Conservation (phyloP, 495 filamentous ascomycete species). For the Cercophora samala region DNA sequence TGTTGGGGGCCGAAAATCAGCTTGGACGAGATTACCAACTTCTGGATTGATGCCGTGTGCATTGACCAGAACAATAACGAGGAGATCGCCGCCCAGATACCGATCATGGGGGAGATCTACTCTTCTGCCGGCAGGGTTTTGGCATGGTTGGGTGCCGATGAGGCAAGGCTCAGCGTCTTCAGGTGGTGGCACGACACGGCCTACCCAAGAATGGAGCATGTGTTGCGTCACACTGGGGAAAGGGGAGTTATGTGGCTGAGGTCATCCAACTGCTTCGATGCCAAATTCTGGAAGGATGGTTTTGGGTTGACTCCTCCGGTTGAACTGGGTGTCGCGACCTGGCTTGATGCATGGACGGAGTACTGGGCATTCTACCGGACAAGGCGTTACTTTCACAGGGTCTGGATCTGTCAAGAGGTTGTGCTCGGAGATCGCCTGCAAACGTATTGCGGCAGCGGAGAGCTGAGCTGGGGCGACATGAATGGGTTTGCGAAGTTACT, state of each 20-base stretch:
- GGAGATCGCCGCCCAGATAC: conserved; percentile 28
- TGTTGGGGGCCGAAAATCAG: not conserved
- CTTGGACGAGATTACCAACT: conserved; percentile 4
- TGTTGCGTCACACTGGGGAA: not conserved
- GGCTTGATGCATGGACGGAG: conserved; percentile 13
- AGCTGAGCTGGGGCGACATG: conserved; percentile 13
- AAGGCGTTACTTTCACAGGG: conserved; percentile 18
- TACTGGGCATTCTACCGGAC: conserved; percentile 17
- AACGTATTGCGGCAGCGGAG: conserved; percentile 6
- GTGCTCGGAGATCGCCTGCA: conserved; percentile 14
- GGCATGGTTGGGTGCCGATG: conserved; percentile 16
- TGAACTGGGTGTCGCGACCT: not conserved
- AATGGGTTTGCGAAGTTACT: conserved; percentile 9
- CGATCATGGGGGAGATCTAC: conserved; percentile 31
- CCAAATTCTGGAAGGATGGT: conserved; percentile 12
- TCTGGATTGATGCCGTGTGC: conserved; percentile 31
- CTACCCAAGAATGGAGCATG: conserved; percentile 2
- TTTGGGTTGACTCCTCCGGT: conserved; percentile 8
- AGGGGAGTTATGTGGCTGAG: conserved; percentile 9
- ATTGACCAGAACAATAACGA: conserved; percentile 26
- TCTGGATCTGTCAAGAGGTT: conserved; percentile 22
- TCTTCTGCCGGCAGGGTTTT: conserved; percentile 19
- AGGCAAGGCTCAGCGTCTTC: conserved; percentile 11
- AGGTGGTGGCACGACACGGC: conserved; percentile 14
- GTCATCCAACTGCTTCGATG: conserved; percentile 12